Evolutionary conservation across 75 land plant species (phyloP).

Genomic region (Cupressus sempervirens): DNA sequence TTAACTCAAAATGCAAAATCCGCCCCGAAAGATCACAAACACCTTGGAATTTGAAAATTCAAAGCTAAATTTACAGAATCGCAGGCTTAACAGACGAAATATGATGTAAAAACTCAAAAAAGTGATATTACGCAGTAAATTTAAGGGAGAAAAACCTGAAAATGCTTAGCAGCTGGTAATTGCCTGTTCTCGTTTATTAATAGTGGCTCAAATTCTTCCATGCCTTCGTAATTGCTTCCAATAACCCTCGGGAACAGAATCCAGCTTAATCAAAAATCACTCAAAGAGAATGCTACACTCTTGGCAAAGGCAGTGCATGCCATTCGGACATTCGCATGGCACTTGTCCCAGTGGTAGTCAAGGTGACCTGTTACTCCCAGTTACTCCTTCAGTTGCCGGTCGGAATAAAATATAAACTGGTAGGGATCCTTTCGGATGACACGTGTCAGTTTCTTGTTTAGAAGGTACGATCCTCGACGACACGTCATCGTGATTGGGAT

Average conservation of each 20-base stretch:
- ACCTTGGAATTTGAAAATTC: neutral
- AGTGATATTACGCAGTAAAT: neutral
- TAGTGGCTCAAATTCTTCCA: neutral
- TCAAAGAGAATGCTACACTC: neutral
- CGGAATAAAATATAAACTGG: neutral
- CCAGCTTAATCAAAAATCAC: neutral
- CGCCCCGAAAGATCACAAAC: neutral
- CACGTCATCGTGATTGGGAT: neutral
- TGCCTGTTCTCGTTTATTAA: neutral
- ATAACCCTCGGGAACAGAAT: neutral
- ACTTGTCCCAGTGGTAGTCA: constrained; percentile 3
- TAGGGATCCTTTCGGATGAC: neutral
- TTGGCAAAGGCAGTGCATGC: neutral
- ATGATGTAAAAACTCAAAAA: neutral
- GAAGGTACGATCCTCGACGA: neutral
- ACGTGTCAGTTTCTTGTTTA: neutral
- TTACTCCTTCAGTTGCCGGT: neutral
- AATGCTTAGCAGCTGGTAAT: neutral
- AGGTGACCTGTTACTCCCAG: neutral
- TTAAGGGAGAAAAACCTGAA: neutral
- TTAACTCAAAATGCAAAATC: neutral
- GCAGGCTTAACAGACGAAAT: neutral
- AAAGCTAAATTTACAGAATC: neutral
- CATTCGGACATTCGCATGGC: constrained; percentile 1
- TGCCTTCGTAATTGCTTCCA: neutral